These are phyloP conservation scores for Kurtzmaniella cleridarum DNA, from an alignment of 805 yeast species.

Conservation along the genomic window DNA sequence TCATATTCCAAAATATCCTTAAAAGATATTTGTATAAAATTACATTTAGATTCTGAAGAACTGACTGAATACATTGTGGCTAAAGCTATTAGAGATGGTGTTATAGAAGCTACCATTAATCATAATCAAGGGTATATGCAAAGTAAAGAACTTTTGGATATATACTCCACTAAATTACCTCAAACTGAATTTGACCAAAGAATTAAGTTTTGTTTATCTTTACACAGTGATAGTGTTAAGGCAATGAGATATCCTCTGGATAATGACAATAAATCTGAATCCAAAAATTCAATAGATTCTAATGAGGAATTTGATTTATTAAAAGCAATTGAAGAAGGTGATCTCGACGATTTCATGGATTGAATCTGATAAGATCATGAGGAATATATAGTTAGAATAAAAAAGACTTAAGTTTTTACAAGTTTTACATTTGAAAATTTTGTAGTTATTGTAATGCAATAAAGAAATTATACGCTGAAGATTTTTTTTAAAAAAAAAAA, in stretches of 20 bases:
- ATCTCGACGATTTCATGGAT: conserved; percentile 46
- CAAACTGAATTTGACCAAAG: conserved; percentile 87
- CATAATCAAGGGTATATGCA: conserved; percentile 90
- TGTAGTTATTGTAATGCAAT: not conserved
- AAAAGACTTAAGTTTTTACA: not conserved
- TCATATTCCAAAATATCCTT: conserved; percentile 88
- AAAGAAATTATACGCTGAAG: not conserved
- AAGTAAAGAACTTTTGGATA: conserved; percentile 77
- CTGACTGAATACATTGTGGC: conserved; percentile 96
- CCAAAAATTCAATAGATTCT: conserved; percentile 23
- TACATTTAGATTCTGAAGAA: conserved; percentile 89
- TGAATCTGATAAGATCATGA: conserved; percentile 10
- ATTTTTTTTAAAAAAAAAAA: too few relatives aligned
- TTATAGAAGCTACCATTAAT: conserved; percentile 89
- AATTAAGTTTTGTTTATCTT: conserved; percentile 82
- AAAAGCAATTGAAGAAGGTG: conserved; percentile 52
- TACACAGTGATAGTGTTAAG: conserved; percentile 88
- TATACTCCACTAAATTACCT: conserved; percentile 84
- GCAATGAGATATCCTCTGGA: conserved; percentile 85
- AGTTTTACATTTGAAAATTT: not conserved
- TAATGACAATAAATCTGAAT: conserved; percentile 24
- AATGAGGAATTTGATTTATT: conserved; percentile 38
- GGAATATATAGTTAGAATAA: not conserved
- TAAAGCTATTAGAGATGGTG: conserved; percentile 95
- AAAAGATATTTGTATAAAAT: conserved; percentile 88